phyloP scores from a whole-genome alignment of 139 green algal genomes.

The Coelastrella sp. region DNA sequence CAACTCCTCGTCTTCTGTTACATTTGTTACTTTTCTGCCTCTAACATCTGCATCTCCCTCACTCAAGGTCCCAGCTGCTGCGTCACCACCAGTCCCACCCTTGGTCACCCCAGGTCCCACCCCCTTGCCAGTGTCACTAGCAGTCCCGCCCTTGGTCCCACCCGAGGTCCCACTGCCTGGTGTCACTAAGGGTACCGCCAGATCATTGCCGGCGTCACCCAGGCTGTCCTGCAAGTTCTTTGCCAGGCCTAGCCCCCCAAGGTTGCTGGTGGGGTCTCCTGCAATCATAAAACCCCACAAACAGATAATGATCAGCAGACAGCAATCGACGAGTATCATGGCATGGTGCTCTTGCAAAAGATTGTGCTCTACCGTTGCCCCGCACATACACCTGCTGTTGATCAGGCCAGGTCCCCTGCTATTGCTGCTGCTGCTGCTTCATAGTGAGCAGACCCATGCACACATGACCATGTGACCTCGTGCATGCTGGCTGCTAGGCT shows the following conservation, averaged over 20 bases:
- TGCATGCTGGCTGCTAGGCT: too few relatives aligned
- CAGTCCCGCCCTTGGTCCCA: not conserved
- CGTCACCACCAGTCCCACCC: not conserved
- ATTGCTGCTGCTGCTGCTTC: too few relatives aligned
- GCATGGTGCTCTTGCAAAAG: not conserved
- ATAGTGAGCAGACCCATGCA: too few relatives aligned
- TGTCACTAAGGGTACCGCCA: not conserved
- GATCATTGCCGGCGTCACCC: not conserved
- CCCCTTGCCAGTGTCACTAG: not conserved
- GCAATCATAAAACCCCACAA: not conserved
- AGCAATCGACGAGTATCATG: not conserved
- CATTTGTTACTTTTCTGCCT: not conserved
- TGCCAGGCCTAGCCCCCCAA: not conserved
- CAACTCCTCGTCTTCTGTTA: conserved; percentile 1
- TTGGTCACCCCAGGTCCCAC: not conserved
- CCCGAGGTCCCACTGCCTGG: not conserved
- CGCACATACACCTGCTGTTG: too few relatives aligned
- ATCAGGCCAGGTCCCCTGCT: too few relatives aligned
- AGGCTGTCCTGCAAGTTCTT: not conserved
- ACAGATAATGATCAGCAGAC: not conserved
- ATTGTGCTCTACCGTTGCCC: too few relatives aligned
- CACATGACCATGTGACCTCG: too few relatives aligned
- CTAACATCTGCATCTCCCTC: conserved; percentile 39
- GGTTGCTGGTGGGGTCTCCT: conserved; percentile 23
- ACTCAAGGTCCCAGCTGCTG: not conserved